A percentile compares a stretch with the other conserved stretches of the same genome.
These are phyloP conservation scores for Gaertneriomyces sp. DNA, from an alignment of 192 early-diverging fungal genomes.

Conservation along the genomic window DNA sequence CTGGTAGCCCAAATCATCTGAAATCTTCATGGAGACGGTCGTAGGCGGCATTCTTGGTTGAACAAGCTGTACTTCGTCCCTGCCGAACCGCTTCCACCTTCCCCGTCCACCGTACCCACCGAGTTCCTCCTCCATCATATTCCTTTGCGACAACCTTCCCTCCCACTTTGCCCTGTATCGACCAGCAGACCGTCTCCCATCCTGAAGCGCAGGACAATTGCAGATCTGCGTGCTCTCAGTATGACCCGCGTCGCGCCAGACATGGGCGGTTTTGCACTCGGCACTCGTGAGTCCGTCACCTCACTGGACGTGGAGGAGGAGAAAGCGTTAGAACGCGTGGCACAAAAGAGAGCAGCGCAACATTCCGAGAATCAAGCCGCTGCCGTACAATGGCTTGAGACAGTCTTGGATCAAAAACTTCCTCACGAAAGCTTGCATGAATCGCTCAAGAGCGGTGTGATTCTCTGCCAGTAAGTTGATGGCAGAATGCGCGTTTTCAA, in stretches of 20 bases:
- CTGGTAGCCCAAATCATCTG: too few species aligned
- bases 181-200: background rate
- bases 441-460: constrained; percentile 68
- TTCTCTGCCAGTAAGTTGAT: constrained; percentile 67
- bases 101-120: background rate
- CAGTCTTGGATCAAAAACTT: constrained; percentile 54
- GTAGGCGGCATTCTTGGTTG: too few species aligned
- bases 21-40: too few species aligned
- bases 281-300: background rate
- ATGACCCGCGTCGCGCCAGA: constrained; percentile 1
- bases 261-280: background rate
- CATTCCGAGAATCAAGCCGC: constrained; percentile 59
- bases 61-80: background rate
- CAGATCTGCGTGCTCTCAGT: background rate
- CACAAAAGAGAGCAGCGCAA: constrained; percentile 21
- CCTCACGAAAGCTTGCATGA: constrained; percentile 54
- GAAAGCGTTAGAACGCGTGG: constrained; percentile 7
- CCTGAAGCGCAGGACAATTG: constrained; percentile 1
- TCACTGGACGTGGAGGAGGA: constrained; percentile 2
- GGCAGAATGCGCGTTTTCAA: background rate
- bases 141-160: background rate
- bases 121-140: background rate
- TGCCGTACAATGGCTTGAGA: constrained; percentile 61
- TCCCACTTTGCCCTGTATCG: background rate
- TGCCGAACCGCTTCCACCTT: constrained; percentile 1